Evolutionary conservation across 2,329 filamentous ascomycete species (phyloP), one percentile per base, ranked within the genome.

Genomic region (Aspergillus amoenus): DNA sequence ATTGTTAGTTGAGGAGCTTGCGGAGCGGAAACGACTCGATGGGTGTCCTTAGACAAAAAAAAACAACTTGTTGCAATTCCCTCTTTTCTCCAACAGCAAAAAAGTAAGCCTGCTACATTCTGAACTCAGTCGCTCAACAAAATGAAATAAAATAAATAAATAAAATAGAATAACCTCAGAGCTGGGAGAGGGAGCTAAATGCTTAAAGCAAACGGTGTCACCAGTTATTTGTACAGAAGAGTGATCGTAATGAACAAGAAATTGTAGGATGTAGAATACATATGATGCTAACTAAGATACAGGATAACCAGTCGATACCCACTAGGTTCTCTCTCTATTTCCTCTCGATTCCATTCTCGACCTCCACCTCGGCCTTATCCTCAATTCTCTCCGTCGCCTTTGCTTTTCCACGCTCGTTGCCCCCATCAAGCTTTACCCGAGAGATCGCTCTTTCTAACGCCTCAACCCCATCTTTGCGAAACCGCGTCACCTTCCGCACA

Each of bases 401-500:
- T 58, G 67, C 56, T 40, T 63, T 59, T 58, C 66, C 62, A 50
- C 61, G 65, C 53, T 61, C 66, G 59, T 68, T 64, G 44, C 60
- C 37, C 27, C 42, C 48, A 30, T 73, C 82, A 12, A 78, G 70
- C 67, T 91, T 85, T 66, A 96, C 82, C 55, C 65, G 66, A 64
- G 74, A 65, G 22, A 87, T 82, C 76, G 83, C 80, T 17, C 73
- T 66, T 64, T 94, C 88, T 64, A 97, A 82, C 27, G 84, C 84
- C 55, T 81, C 75, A 66, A 88, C 78, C 37, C 91, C 91, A 55
- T 82, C 76, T 61, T 84, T 77, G 61, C 92, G 83, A 77, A 85
- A 96, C 60, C 82, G 78, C 57, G 91, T 94, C 53, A 95, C 91
- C 78, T 97, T 97, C 62, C 82, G 80, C 45, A 93, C 82, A 77